These are phyloP conservation scores for cucumber (Cucumis sativus) DNA, from an alignment of 306 rosid species.

Conservation along the genomic window Cucumber_9930_V3 NC_026661.2:21812501-21813000, in stretches of 20 bases:
- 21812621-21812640: slow-evolving; percentile 18
- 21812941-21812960: slow-evolving; percentile 35
- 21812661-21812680: slow-evolving; percentile 50
- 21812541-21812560: neutral
- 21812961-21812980: slow-evolving; percentile 26
- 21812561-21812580: slow-evolving; percentile 3
- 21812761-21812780: neutral
- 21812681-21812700: slow-evolving; percentile 62
- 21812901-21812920: slow-evolving; percentile 54
- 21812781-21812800: neutral
- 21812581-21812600: slow-evolving; percentile 1
- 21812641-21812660: slow-evolving; percentile 29
- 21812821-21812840: neutral
- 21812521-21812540: neutral
- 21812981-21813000: slow-evolving; percentile 30
- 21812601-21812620: slow-evolving; percentile 4
- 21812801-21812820: neutral
- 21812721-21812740: neutral
- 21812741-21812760: neutral
- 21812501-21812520: neutral
- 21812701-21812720: slow-evolving; percentile 7
- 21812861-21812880: slow-evolving; percentile 26
- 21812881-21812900: slow-evolving; percentile 31
- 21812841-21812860: slow-evolving; percentile 12
- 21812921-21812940: slow-evolving; percentile 42